Conservation (phyloP, 805 yeast genomes). For the Brettanomyces anomalus region DNA sequence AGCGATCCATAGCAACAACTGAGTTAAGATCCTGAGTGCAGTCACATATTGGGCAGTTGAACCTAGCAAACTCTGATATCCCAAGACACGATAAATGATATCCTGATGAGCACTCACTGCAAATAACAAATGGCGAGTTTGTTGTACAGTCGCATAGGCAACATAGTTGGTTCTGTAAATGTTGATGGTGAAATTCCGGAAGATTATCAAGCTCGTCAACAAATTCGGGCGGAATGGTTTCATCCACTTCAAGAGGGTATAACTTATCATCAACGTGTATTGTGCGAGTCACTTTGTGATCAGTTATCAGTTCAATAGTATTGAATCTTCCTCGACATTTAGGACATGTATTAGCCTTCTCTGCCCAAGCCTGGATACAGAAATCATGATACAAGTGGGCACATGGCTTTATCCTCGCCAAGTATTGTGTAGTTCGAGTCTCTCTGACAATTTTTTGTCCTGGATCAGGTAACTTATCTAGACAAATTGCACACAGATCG, state of each 20-base stretch:
- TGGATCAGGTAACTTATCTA: conserved; percentile 18
- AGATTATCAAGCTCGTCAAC: neutral
- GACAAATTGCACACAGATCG: conserved; percentile 24
- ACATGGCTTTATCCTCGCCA: conserved; percentile 26
- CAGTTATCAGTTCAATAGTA: conserved; percentile 13
- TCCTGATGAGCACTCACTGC: conserved; percentile 25
- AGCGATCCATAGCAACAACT: conserved; percentile 7
- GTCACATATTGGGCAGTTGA: conserved; percentile 30
- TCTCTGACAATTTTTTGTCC: conserved; percentile 8
- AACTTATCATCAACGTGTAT: conserved; percentile 15
- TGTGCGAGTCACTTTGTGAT: conserved; percentile 10
- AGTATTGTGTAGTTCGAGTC: conserved; percentile 17
- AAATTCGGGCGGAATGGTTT: conserved; percentile 7
- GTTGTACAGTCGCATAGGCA: conserved; percentile 24
- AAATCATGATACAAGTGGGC: conserved; percentile 26
- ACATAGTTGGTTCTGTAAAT: conserved; percentile 19
- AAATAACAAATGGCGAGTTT: conserved; percentile 18
- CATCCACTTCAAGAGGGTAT: conserved; percentile 18
- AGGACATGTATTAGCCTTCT: conserved; percentile 28
- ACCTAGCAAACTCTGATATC: conserved; percentile 14
- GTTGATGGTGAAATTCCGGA: conserved; percentile 14
- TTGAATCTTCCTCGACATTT: conserved; percentile 23
- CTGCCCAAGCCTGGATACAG: conserved; percentile 28
- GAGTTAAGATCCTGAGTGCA: conserved; percentile 19
- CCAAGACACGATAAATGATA: conserved; percentile 26